A percentile compares a stretch with the other conserved stretches of the same genome.
These are phyloP conservation scores for Nicotiana noctiflora DNA, from an alignment of 257 asterid genomes.

Conservation along the genomic window DNA sequence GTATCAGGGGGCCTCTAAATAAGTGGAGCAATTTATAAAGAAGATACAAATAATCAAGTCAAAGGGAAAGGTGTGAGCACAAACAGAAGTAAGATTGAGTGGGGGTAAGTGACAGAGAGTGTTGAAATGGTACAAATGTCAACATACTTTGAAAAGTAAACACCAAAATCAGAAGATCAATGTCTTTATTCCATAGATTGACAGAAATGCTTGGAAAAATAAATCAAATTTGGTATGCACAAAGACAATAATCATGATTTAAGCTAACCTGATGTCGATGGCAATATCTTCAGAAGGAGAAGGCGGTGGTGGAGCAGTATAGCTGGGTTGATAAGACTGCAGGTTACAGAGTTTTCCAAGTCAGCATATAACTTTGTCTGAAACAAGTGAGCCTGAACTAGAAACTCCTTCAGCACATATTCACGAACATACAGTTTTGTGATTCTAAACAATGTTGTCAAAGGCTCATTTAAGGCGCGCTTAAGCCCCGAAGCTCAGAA, in stretches of 20 bases:
- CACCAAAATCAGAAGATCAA: slow-evolving; percentile 4
- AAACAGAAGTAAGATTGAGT: neutral
- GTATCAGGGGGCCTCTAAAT: neutral
- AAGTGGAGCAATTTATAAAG: neutral
- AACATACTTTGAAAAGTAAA: neutral
- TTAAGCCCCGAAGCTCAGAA: no score
- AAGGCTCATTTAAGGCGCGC: no score
- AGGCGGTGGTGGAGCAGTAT: slow-evolving; percentile 40
- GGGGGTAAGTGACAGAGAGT: neutral
- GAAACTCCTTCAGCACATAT: neutral
- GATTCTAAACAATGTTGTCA: neutral
- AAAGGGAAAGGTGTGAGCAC: neutral
- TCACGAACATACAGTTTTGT: neutral
- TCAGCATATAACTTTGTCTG: neutral
- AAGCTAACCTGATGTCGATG: slow-evolving; percentile 15
- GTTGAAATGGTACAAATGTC: neutral
- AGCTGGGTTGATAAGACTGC: slow-evolving; percentile 47
- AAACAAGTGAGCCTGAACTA: neutral
- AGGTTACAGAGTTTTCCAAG: slow-evolving; percentile 3
- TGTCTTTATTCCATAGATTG: neutral
- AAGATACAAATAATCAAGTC: neutral
- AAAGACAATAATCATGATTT: neutral
- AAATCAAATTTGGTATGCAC: neutral
- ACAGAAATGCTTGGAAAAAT: neutral
- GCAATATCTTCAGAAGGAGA: slow-evolving; percentile 28